Percentiles rank a stretch among this genome's conserved stretches.
These are phyloP conservation scores for Diospyros kaki DNA, from an alignment of 148 eudicot genomes.

Conservation along the genomic window DNA sequence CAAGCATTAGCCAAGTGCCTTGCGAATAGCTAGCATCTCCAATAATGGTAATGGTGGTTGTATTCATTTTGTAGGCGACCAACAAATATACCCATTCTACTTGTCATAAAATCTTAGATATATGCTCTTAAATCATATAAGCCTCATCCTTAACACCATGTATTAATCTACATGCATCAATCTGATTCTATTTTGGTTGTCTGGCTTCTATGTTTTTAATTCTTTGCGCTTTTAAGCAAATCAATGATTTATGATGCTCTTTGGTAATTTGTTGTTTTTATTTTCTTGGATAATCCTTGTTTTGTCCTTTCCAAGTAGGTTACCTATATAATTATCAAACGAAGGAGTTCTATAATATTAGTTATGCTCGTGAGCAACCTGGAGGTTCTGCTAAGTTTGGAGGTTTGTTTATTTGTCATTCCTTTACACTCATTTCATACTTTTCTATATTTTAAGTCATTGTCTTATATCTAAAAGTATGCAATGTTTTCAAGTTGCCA, in stretches of 20 bases:
- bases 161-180: background rate
- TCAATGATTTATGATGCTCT: too few relatives aligned
- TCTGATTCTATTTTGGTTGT: background rate
- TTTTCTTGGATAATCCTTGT: background rate
- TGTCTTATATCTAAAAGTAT: background rate
- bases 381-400: constrained; percentile 77
- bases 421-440: constrained; percentile 7
- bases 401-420: constrained; percentile 44
- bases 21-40: too few relatives aligned
- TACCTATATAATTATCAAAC: constrained; percentile 90
- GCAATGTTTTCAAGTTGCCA: background rate
- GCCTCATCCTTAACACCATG: too few relatives aligned
- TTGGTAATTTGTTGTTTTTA: too few relatives aligned
- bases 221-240: too few relatives aligned
- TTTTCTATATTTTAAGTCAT: background rate
- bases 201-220: background rate
- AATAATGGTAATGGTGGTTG: too few relatives aligned
- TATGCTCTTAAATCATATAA: too few relatives aligned
- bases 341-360: constrained; percentile 87
- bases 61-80: too few relatives aligned
- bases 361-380: constrained; percentile 84
- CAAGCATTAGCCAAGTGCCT: too few relatives aligned
- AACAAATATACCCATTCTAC: too few relatives aligned
- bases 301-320: constrained; percentile 50
- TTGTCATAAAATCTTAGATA: too few relatives aligned